Evolutionary conservation across 2,329 filamentous ascomycete genomes (phyloP).

Genomic region (Verticillium isaacii): DNA sequence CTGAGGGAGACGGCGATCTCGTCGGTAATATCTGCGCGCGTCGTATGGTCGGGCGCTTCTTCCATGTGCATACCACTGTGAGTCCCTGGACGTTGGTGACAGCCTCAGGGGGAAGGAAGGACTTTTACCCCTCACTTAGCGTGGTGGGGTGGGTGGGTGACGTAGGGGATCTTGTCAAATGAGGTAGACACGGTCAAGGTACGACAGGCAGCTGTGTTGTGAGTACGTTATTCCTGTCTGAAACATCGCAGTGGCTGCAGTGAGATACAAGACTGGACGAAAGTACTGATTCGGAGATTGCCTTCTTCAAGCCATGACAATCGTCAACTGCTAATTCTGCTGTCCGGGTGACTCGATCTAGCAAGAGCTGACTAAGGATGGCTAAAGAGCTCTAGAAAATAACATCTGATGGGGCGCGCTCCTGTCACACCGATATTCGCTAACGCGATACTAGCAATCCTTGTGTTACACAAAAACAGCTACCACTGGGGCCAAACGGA

Average conservation of each 20-base stretch:
- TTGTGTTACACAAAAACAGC: too few species aligned
- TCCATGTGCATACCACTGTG: not conserved
- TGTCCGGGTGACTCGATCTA: not conserved
- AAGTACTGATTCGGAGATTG: too few species aligned
- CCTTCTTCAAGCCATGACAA: not conserved
- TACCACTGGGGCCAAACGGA: too few species aligned
- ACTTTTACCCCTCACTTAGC: not conserved
- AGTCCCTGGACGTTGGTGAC: not conserved
- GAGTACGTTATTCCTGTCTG: not conserved
- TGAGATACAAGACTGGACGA: not conserved
- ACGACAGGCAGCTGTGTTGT: not conserved
- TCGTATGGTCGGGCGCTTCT: not conserved
- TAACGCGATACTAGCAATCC: not conserved
- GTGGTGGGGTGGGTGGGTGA: not conserved
- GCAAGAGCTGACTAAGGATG: not conserved
- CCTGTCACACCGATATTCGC: not conserved
- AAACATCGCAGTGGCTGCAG: too few species aligned
- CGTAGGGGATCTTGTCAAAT: not conserved
- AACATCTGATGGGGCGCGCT: not conserved
- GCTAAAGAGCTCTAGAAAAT: not conserved
- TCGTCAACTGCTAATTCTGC: not conserved
- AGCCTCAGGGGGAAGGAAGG: not conserved
- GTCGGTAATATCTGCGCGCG: not conserved
- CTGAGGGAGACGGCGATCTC: slow-evolving; percentile 11
- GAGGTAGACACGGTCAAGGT: not conserved